phyloP scores from a whole-genome alignment of 139 green algal species.

The Tetradesmus lagerheimii region DNA sequence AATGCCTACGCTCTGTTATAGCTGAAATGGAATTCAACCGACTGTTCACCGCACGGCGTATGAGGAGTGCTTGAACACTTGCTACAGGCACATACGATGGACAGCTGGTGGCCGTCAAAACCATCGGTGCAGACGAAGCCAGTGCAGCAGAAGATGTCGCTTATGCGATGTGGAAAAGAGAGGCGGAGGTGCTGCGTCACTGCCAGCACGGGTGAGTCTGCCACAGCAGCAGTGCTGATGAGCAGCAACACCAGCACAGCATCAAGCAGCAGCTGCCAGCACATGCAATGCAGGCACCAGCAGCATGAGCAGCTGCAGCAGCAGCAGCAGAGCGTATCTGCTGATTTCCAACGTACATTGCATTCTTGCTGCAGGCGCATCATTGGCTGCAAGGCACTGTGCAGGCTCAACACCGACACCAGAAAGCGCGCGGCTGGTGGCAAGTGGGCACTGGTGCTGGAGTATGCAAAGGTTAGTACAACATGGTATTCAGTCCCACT shows the following conservation, averaged over 20 bases:
- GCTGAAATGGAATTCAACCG: too few species aligned
- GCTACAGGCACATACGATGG: background rate
- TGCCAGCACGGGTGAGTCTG: too few species aligned
- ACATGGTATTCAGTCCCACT: too few species aligned
- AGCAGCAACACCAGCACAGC: too few species aligned
- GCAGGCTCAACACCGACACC: constrained; percentile 3
- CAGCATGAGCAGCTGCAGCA: background rate
- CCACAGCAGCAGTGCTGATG: too few species aligned
- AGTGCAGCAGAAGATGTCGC: background rate
- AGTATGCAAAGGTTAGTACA: constrained; percentile 29
- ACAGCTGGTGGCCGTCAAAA: background rate
- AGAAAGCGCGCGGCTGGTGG: background rate
- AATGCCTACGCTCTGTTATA: too few species aligned
- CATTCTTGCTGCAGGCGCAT: constrained; percentile 4
- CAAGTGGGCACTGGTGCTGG: constrained; percentile 1
- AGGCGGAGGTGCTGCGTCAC: too few species aligned
- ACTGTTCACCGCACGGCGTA: too few species aligned
- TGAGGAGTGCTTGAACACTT: background rate
- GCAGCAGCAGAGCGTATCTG: too few species aligned
- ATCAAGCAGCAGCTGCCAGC: too few species aligned
- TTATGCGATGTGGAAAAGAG: too few species aligned
- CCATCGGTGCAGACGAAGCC: background rate
- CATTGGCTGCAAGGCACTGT: constrained; percentile 1
- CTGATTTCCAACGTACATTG: too few species aligned
- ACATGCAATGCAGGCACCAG: background rate